phyloP scores from a whole-genome alignment of 2,329 filamentous ascomycete species.

The Aspergillus fischeri region DNA sequence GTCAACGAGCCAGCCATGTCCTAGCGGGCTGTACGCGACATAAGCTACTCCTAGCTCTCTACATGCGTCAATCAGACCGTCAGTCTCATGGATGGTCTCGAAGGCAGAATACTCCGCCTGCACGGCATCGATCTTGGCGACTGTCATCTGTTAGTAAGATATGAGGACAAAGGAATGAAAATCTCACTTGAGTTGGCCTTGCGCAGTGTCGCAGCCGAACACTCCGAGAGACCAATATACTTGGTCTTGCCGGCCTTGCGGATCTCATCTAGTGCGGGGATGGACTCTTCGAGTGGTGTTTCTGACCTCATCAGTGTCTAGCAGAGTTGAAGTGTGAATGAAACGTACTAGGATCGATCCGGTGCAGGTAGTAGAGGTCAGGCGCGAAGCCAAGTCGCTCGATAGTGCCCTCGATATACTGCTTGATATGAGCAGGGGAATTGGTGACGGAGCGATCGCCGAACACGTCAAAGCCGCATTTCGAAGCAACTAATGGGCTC shows the following conservation, averaged over 20 bases:
- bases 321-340: fast-evolving
- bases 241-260: slow-evolving; percentile 46
- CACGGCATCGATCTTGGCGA: slow-evolving; percentile 46
- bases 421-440: slow-evolving; percentile 44
- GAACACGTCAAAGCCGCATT: slow-evolving; percentile 44
- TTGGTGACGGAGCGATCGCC: slow-evolving; percentile 40
- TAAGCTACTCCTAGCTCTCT: slow-evolving; percentile 42
- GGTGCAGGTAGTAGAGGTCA: slow-evolving; percentile 44
- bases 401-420: slow-evolving; percentile 49
- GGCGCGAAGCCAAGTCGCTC: slow-evolving; percentile 47
- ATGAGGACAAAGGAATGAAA: neutral
- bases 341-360: slow-evolving; percentile 43
- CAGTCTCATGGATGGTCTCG: slow-evolving; percentile 40
- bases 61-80: slow-evolving; percentile 40
- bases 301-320: slow-evolving; percentile 16
- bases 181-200: slow-evolving; percentile 43
- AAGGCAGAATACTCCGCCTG: slow-evolving; percentile 47
- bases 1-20: slow-evolving; percentile 47
- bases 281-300: slow-evolving; percentile 47
- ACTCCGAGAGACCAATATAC: slow-evolving; percentile 48
- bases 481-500: slow-evolving; percentile 42
- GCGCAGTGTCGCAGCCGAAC: slow-evolving; percentile 43
- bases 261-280: slow-evolving; percentile 45
- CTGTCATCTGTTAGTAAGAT: slow-evolving; percentile 23
- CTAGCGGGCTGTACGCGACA: slow-evolving; percentile 46